Conservation (phyloP, 2,329 filamentous ascomycete species). For the Cercospora sp. region DNA sequence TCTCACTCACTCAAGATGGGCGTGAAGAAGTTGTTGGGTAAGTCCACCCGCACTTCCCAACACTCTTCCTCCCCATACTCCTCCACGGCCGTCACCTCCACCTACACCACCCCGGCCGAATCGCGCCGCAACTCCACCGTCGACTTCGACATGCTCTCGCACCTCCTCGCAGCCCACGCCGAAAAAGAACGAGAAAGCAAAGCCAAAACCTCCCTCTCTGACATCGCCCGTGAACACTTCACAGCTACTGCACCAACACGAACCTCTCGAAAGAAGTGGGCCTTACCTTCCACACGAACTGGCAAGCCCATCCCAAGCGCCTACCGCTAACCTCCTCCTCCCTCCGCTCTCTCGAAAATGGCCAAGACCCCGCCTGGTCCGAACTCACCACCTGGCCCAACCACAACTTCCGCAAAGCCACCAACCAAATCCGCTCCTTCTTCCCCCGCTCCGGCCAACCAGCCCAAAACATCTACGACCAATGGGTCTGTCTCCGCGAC, state of each 20-base stretch:
- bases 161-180: conserved; percentile 5
- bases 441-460: conserved; percentile 52
- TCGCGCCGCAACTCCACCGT: conserved; percentile 13
- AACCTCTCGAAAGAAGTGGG: conserved; percentile 63
- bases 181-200: neutral
- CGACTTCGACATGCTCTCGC: conserved; percentile 22
- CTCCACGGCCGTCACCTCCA: conserved; percentile 10
- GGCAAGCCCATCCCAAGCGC: conserved; percentile 49
- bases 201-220: neutral
- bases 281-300: conserved; percentile 56
- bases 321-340: conserved; percentile 40
- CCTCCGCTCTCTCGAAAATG: conserved; percentile 45
- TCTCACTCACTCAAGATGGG: conserved; percentile 57
- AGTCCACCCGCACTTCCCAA: conserved; percentile 17
- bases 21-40: conserved; percentile 60
- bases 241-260: conserved; percentile 61
- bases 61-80: conserved; percentile 12
- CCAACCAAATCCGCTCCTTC: conserved; percentile 53
- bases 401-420: conserved; percentile 51
- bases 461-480: conserved; percentile 52
- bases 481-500: conserved; percentile 66
- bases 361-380: conserved; percentile 52
- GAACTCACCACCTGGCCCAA: conserved; percentile 48
- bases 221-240: conserved; percentile 34
- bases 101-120: conserved; percentile 15